These are phyloP conservation scores for Beauveria brongniartii DNA, from an alignment of 2,329 filamentous ascomycete species.

Conservation along the genomic window DNA sequence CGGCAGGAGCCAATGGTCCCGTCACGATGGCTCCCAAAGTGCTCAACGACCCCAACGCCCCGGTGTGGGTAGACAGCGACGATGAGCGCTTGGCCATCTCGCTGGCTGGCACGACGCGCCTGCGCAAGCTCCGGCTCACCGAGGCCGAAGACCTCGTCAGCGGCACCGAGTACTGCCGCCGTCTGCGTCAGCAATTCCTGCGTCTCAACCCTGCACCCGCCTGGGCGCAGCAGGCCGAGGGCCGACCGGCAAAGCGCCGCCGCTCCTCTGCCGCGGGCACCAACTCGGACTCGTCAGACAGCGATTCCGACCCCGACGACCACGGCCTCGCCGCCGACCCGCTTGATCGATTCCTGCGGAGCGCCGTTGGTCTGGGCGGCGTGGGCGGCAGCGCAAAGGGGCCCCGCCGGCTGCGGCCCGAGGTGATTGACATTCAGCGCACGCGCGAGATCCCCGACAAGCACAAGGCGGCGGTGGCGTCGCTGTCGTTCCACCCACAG, in stretches of 20 bases:
- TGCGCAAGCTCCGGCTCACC: constrained; percentile 74
- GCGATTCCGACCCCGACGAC: constrained; percentile 41
- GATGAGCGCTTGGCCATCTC: constrained; percentile 84
- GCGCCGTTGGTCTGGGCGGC: constrained; percentile 58
- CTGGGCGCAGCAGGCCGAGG: constrained; percentile 48
- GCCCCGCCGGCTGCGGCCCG: constrained; percentile 65
- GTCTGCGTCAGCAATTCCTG: constrained; percentile 71
- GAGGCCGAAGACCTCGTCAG: constrained; percentile 80
- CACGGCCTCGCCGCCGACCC: constrained; percentile 62
- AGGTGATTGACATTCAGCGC: constrained; percentile 83
- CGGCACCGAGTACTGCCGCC: constrained; percentile 74
- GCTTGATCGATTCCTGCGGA: constrained; percentile 70
- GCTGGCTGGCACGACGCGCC: constrained; percentile 61
- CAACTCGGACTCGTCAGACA: constrained; percentile 29
- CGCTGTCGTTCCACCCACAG: constrained; percentile 80
- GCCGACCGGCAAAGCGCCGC: constrained; percentile 42
- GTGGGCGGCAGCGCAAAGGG: constrained; percentile 37
- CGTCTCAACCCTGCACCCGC: constrained; percentile 51
- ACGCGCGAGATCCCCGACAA: constrained; percentile 75
- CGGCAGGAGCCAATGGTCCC: constrained; percentile 30
- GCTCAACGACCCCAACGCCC: constrained; percentile 30
- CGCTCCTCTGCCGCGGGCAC: constrained; percentile 36
- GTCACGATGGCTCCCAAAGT: constrained; percentile 16
- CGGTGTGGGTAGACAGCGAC: constrained; percentile 91
- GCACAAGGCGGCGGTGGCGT: constrained; percentile 72